phyloP scores from a whole-genome alignment of 257 asterid species.

The Penstemon eatonii region DNA sequence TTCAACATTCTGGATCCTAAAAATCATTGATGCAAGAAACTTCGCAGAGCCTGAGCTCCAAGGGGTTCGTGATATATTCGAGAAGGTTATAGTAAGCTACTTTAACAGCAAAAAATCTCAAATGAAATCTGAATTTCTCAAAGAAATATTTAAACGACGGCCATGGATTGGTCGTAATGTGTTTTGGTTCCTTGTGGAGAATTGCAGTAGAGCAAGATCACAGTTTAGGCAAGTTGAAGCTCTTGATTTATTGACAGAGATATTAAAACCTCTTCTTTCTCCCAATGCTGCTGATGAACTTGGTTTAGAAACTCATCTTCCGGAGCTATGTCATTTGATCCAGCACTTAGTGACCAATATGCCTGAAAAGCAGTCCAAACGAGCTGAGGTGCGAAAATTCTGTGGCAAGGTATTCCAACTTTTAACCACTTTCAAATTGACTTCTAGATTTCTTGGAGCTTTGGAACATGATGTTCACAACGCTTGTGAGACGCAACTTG shows the following conservation, averaged over 20 bases:
- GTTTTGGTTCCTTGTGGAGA: slow-evolving; percentile 75
- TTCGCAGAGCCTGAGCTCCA: slow-evolving; percentile 58
- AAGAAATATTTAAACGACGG: slow-evolving; percentile 67
- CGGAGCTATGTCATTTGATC: too few species aligned
- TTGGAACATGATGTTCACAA: too few species aligned
- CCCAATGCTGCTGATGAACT: slow-evolving; percentile 30
- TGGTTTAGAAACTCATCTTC: too few species aligned
- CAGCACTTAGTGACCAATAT: too few species aligned
- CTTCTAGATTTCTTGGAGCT: too few species aligned
- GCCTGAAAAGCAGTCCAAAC: too few species aligned
- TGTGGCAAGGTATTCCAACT: too few species aligned
- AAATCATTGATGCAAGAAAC: slow-evolving; percentile 67
- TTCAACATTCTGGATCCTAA: slow-evolving; percentile 82
- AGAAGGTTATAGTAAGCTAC: slow-evolving; percentile 51
- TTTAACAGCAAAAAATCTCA: slow-evolving; percentile 86
- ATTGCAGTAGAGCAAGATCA: slow-evolving; percentile 64
- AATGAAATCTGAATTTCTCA: slow-evolving; percentile 74
- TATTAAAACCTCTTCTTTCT: slow-evolving; percentile 47
- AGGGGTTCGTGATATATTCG: slow-evolving; percentile 53
- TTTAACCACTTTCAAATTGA: too few species aligned
- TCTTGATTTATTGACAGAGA: slow-evolving; percentile 67
- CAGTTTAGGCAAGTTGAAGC: slow-evolving; percentile 85
- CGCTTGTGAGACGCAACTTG: too few species aligned
- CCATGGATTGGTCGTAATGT: slow-evolving; percentile 76
- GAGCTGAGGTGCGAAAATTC: too few species aligned